These are phyloP conservation scores for Pseudevernia furfuracea DNA, from an alignment of 495 filamentous ascomycete genomes.

Conservation along the genomic window DNA sequence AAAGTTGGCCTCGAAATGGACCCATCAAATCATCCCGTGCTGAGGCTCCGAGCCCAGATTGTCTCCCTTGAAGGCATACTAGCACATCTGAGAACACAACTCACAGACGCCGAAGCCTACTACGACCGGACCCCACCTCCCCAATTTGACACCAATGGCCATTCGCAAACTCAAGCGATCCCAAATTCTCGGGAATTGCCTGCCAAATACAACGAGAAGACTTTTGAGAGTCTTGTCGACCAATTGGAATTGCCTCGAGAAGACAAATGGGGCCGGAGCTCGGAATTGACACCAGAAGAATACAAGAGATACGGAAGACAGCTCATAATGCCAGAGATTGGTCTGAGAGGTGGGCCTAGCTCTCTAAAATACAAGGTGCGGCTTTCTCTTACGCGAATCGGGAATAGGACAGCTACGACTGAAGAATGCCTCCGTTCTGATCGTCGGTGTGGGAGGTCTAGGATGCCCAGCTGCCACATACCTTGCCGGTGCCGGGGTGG, in stretches of 20 bases:
- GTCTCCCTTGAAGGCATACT: conserved; percentile 9
- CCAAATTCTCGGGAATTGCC: not conserved
- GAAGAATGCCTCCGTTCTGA: conserved; percentile 59
- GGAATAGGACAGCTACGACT: conserved; percentile 67
- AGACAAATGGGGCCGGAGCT: not conserved
- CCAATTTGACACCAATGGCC: not conserved
- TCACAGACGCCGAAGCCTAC: not conserved
- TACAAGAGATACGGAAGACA: conserved; percentile 86
- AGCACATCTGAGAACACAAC: conserved; percentile 4
- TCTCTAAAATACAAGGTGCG: conserved; percentile 1
- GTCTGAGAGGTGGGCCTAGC: conserved; percentile 54
- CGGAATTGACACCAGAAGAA: conserved; percentile 40
- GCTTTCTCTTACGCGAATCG: conserved; percentile 21
- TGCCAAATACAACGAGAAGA: not conserved
- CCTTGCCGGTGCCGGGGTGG: conserved; percentile 78
- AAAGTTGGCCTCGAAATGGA: not conserved
- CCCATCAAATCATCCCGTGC: not conserved
- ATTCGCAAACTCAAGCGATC: not conserved
- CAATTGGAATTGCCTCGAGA: not conserved
- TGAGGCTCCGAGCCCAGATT: conserved; percentile 9
- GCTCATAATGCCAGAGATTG: conserved; percentile 82
- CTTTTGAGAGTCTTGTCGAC: not conserved
- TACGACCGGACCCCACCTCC: not conserved
- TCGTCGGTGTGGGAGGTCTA: conserved; percentile 88
- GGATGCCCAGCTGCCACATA: conserved; percentile 90